Evolutionary conservation across 1,284 basidiomycete genomes (phyloP), one percentile per base, ranked within the genome.

Genomic region (Fomitopsis pinicola): DNA sequence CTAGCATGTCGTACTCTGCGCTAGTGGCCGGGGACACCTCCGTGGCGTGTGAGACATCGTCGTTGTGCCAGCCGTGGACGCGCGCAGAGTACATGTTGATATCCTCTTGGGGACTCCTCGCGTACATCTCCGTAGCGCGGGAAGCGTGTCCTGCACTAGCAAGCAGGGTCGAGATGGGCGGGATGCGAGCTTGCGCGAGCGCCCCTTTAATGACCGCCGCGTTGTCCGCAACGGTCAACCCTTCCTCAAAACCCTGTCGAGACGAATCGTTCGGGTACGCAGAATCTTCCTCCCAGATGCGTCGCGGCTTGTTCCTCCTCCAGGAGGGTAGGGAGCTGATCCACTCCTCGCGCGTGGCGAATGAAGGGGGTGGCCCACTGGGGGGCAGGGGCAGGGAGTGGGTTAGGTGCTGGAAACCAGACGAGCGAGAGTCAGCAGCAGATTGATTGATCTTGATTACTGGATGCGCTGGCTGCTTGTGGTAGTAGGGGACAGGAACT

Each of bases 121-220:
- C 52, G 56, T 70, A 69, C 69, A 68, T 67, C 57, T 64, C 61
- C 60, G 59, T 55, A 36, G 48, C 42, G 30, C 61, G 42, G n/a
- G 59, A 50, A 28, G 57, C 61, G 40, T 56, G 59, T 53, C 60
- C 60, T 26, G 65, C 62, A 57, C 57, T 60, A 30, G 64, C 63
- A 46, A 69, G 54, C 52, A 69, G 65, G 59, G 66, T 75, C 64
- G 76, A 78, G 75, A 80, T 75, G 88, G 89, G 89, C 87, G 88
- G 87, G 86, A 87, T 82, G 80, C 85, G 87, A 84, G 86, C 85
- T 83, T 89, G 80, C 83, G 85, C 87, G 84, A 77, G 85, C 76
- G 80, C 72, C 84, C 89, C 89, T 89, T 91, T 90, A 89, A 88
- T 90, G 78, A 83, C 85, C 72, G 81, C 72, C 78, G 84, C 87